Base-by-base conservation (phyloP, 1,284 basidiomycete genomes). In the Rhodofomes roseus region DNA sequence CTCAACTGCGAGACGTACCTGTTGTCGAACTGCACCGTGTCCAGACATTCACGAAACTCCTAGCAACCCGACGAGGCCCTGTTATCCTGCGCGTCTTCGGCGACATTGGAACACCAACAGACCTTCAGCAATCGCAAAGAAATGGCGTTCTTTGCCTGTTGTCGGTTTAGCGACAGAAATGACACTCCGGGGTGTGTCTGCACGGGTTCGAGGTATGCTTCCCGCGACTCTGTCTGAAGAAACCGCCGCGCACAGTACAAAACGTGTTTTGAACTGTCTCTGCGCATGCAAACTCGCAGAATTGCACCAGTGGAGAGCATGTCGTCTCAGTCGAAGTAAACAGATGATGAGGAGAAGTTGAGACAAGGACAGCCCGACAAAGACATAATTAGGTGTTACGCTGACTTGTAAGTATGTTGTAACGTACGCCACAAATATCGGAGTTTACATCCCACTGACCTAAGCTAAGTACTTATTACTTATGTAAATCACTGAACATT, bases 71-170 rank as follows among this genome's bases (percentile, higher is more conserved):
- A 48, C n/a, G n/a, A n/a, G n/a, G n/a, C n/a, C n/a, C 29, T 4
- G 43, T 55, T 25, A 14, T 6, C 27, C 27, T n/a, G 16, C 18
- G 12, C 9, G 20, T 23, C 41, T 31, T 44, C 18, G 9, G 25
- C 40, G 1, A 29, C 37, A 12, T 6, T 34, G 4, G 18, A 4
- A 22, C 8, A 16, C 43, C 5, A 7, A 29, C 54, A 22, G 57
- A 89, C 91, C 74, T 84, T 78, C 43, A 96, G 78, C 66, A 97
- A 81, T 29, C 79, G 79, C 59, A 85, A 75, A 5, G 91, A 94
- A 57, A 98, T 92, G 20, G 95, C 94, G 77, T 98, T 98, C 81
- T 89, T 95, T 63, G 87, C 87, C 64, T 89, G 81, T 3, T 93
- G 91, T 57, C 93, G 81, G 69, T 96, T 93, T 64, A 97, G 81